Evolutionary conservation across 2,329 filamentous ascomycete species (phyloP).

Genomic region (Botrytis hyacinthi): DNA sequence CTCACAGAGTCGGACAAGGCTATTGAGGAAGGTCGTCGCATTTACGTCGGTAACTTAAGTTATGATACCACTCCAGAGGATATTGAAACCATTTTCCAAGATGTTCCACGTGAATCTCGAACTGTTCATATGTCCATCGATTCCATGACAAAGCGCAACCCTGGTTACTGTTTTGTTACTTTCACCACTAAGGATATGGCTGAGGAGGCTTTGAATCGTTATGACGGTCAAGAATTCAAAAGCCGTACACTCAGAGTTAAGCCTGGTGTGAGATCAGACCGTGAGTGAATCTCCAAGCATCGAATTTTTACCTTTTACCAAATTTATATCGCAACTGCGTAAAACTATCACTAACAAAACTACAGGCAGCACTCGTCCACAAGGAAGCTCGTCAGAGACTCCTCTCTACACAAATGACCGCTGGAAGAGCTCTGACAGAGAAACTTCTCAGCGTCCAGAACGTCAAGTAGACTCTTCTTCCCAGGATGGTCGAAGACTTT

Average conservation of each 20-base stretch:
- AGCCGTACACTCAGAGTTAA: slow-evolving; percentile 63
- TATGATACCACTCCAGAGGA: slow-evolving; percentile 52
- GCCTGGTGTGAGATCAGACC: slow-evolving; percentile 49
- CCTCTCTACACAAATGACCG: slow-evolving; percentile 27
- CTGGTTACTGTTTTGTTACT: slow-evolving; percentile 74
- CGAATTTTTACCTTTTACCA: background rate
- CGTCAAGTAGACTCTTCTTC: slow-evolving; percentile 25
- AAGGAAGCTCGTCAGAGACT: slow-evolving; percentile 1
- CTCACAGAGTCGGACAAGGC: slow-evolving; percentile 27
- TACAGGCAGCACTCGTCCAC: slow-evolving; percentile 14
- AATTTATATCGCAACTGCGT: background rate
- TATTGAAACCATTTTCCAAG: slow-evolving; percentile 48
- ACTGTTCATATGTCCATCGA: slow-evolving; percentile 69
- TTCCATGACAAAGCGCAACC: slow-evolving; percentile 65
- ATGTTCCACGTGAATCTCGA: slow-evolving; percentile 45
- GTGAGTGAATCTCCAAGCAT: slow-evolving; percentile 21
- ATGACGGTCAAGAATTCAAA: slow-evolving; percentile 54
- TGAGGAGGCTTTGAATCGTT: slow-evolving; percentile 53
- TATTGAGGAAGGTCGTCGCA: slow-evolving; percentile 37
- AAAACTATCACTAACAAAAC: slow-evolving; percentile 1
- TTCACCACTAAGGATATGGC: slow-evolving; percentile 57
- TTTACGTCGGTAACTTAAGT: slow-evolving; percentile 55
- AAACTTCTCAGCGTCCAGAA: slow-evolving; percentile 24
- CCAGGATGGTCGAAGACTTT: slow-evolving; percentile 45
- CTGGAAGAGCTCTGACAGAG: slow-evolving; percentile 29